Base-by-base conservation (phyloP, 805 yeast genomes). In the Candida dajiaensis region DNA sequence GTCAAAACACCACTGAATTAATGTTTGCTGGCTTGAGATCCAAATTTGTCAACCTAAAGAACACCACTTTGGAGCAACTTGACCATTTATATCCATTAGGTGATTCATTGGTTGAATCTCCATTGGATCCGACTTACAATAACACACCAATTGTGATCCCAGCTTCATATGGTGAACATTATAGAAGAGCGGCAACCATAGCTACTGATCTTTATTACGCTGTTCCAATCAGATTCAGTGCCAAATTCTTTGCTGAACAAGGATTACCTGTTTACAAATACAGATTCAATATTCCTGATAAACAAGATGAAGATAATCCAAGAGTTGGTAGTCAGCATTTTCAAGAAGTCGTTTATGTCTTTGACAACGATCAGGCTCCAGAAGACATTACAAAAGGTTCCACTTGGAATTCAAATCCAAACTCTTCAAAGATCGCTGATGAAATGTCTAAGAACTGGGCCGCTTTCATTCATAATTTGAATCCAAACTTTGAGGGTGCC, bases 381-480 rank as follows among this genome's bases (percentile, higher is more conserved):
- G 7, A 15, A 6, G 16, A n/a, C 18, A 10, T 5, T 11, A 39
- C 12, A 16, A 10, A 16, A 2, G 49, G 49, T 13, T n/a, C n/a
- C n/a, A 43, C 26, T 16, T 44, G 47, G 43, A 21, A 40, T 16
- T 19, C 45, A 4, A 20, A 38, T 25, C 21, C 33, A 13, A 41
- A 37, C 21, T 16, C 29, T 29, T 21, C 43, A 15, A n/a, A 47
- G 18, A 26, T 44, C 13, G 36, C 50, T 4, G 33, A 42, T 10
- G 23, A 35, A 3, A 43, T 47, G 9, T 44, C 47, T 3, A 47
- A 44, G 12, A 3, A 38, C 1, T 47, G 47, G 47, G 45, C 16
- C n/a, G 16, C 37, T 10, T 47, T 47, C 26, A 41, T 47, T 15
- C 19, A 69, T 53, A 65, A 72, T 55, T 73, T 72, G 37, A 72